phyloP scores from a whole-genome alignment of 768 basidiomycete species.

The Collybiopsis luxurians region DNA sequence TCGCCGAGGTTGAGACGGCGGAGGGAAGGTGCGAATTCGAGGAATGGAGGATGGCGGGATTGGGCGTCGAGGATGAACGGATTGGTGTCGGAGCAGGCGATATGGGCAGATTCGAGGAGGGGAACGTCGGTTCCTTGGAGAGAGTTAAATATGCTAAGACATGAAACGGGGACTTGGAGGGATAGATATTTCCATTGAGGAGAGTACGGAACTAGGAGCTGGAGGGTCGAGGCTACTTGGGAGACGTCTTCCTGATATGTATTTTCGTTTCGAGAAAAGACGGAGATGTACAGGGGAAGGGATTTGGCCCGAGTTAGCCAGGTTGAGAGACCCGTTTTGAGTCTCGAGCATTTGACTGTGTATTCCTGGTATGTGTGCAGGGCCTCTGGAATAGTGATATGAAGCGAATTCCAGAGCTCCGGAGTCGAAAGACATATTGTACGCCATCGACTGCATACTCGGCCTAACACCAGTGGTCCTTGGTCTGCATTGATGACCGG shows the following conservation, averaged over 20 bases:
- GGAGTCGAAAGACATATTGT: not conserved
- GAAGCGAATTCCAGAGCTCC: conserved; percentile 4
- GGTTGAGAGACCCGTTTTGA: not conserved
- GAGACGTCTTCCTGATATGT: not conserved
- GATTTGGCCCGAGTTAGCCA: not conserved
- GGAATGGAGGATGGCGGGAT: not conserved
- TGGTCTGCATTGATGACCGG: not conserved
- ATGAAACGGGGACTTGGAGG: not conserved
- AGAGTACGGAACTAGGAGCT: not conserved
- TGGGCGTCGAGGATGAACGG: not conserved
- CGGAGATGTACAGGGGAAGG: not conserved
- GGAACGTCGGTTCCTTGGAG: not conserved
- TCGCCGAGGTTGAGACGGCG: not conserved
- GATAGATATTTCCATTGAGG: conserved; percentile 3
- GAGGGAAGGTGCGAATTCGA: not conserved
- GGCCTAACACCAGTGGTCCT: not conserved
- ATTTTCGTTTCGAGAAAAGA: not conserved
- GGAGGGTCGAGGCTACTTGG: not conserved
- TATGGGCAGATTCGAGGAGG: not conserved
- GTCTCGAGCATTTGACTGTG: not conserved
- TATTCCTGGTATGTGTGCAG: not conserved
- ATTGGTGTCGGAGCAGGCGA: not conserved
- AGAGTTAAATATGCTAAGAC: not conserved
- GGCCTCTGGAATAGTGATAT: not conserved
- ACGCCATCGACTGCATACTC: conserved; percentile 5